These are phyloP conservation scores for Neurospora pannonica DNA, from an alignment of 495 filamentous ascomycete genomes.

Conservation along the genomic window DNA sequence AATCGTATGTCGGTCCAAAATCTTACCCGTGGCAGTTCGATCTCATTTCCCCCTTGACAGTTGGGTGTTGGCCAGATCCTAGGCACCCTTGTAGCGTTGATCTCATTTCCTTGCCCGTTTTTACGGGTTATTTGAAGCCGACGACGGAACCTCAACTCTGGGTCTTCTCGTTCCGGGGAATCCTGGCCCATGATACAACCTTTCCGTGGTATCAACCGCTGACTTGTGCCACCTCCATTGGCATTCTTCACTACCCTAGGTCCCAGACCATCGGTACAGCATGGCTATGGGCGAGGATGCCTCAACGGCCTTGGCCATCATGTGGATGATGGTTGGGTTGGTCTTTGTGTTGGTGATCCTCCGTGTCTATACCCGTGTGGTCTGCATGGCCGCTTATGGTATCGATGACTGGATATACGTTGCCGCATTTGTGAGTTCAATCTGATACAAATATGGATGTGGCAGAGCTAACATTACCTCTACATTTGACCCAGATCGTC, in stretches of 20 bases:
- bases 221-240: neutral
- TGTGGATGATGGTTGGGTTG: conserved; percentile 15
- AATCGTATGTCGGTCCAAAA: neutral
- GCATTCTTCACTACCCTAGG: neutral
- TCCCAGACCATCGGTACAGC: neutral
- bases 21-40: neutral
- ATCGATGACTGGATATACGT: conserved; percentile 26
- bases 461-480: neutral
- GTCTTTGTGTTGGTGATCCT: conserved; percentile 13
- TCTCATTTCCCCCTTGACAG: neutral
- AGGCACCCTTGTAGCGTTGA: neutral
- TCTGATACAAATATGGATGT: neutral
- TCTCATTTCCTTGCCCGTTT: neutral
- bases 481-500: conserved; percentile 1
- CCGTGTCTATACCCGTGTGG: conserved; percentile 24
- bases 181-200: neutral
- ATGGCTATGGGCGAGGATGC: conserved; percentile 1
- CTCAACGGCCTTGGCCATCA: conserved; percentile 8
- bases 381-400: conserved; percentile 21
- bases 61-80: neutral
- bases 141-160: neutral
- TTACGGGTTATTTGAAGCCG: neutral
- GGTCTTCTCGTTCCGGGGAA: neutral
- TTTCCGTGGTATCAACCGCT: neutral
- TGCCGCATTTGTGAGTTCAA: conserved; percentile 3